Evolutionary conservation across 2,329 filamentous ascomycete genomes (phyloP), one percentile per base, ranked within the genome.

Genomic region (Aspergillus novoparasiticus): DNA sequence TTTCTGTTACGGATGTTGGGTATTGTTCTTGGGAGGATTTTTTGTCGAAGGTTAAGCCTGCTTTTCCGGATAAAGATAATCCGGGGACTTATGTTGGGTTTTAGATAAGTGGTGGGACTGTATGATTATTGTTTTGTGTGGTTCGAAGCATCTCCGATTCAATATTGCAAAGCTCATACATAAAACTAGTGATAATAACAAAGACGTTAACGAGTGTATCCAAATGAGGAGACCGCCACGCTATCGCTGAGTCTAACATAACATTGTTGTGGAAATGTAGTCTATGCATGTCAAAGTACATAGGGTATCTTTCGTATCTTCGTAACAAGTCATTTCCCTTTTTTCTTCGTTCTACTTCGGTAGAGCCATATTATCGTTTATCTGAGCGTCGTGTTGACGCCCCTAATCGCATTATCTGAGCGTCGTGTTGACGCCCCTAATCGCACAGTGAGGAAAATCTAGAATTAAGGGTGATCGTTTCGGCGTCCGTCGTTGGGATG

Each of bases 271-370:
- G 34, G 9, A 36, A 55, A 55, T 21, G 21, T 39, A 51, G 23
- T 65, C 58, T 60, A 61, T 61, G 54, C 46, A 59, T 59, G 50
- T 51, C 41, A 55, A 58, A 57, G 61, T 57, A 59, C 64, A 59
- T 53, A 54, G n/a, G 39, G 39, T 36, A 43, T 61, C 46, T 59
- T 55, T 51, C 64, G 41, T 63, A n/a, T 48, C 53, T 21, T 60
- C 53, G 30, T 63, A 32, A 59, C 6, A 36, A 28, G 32, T 55
- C 51, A 36, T 55, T 55, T n/a, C 32, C 32, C 51, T 39, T 8
- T 8, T 9, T n/a, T 34, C 9, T 9, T 34, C 30, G 10, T 36
- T 26, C 23, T 19, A 9, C 8, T 14, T 54, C 12, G 12, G 28
- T 54, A 16, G 19, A 28, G 51, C 51, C 21, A 10, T 36, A 11